A percentile compares a stretch with the other conserved stretches of the same genome.
phyloP scores from a whole-genome alignment of 2,329 filamentous ascomycete species.

The Penicillium sp. region DNA sequence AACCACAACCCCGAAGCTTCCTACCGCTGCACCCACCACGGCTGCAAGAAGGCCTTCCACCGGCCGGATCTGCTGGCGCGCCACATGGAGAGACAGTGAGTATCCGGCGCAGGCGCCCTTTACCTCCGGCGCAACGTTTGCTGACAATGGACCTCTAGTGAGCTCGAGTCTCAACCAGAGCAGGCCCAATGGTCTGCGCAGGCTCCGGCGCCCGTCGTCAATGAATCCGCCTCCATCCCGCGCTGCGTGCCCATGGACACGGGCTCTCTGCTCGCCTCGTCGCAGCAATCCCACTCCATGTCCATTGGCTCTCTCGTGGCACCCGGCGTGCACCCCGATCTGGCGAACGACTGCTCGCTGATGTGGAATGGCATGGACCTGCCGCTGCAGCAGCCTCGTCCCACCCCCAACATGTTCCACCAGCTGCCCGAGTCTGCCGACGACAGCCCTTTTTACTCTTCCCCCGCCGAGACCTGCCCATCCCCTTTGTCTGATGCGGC shows the following conservation, averaged over 20 bases:
- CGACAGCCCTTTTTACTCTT: constrained; percentile 45
- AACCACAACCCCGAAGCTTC: constrained; percentile 51
- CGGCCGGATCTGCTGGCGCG: constrained; percentile 48
- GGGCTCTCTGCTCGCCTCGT: constrained; percentile 25
- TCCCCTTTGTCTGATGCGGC: constrained; percentile 42
- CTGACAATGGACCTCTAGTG: constrained; percentile 26
- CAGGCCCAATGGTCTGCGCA: constrained; percentile 8
- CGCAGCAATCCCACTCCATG: constrained; percentile 35
- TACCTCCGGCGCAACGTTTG: constrained; percentile 1
- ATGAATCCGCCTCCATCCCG: constrained; percentile 23
- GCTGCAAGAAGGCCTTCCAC: constrained; percentile 50
- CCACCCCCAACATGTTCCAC: constrained; percentile 28
- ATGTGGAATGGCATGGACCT: constrained; percentile 40
- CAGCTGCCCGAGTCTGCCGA: constrained; percentile 39
- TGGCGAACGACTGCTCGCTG: constrained; percentile 31
- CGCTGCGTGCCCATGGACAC: constrained; percentile 24
- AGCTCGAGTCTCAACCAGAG: constrained; percentile 37
- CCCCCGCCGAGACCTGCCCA: constrained; percentile 43
- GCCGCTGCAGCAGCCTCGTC: constrained; percentile 28
- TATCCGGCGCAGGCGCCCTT: constrained; percentile 8
- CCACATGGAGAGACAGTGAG: constrained; percentile 52
- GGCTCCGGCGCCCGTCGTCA: constrained; percentile 19
- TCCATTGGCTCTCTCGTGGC: constrained; percentile 38
- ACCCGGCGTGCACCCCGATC: constrained; percentile 34
- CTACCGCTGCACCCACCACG: constrained; percentile 43